A percentile compares a stretch with the other conserved stretches of the same genome.
Conservation (phyloP, 768 basidiomycete species). For the Macrolepiota fuliginosa region DNA sequence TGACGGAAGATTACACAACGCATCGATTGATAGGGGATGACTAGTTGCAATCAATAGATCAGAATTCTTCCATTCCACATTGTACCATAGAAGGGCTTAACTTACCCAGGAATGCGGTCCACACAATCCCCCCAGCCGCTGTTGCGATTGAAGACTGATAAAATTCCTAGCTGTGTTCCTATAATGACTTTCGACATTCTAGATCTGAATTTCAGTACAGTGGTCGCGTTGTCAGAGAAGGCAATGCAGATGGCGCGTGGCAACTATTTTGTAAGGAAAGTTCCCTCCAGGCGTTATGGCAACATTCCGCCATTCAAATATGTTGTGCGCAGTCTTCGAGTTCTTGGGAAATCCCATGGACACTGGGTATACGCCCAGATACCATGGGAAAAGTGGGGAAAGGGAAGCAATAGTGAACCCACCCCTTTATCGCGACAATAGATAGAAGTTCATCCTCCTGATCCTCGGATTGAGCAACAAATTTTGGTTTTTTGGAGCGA, state of each 20-base stretch:
- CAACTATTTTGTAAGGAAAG: background rate
- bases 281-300: background rate
- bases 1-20: constrained; percentile 71
- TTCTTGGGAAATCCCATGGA: background rate
- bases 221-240: background rate
- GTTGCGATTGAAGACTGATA: constrained; percentile 85
- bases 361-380: background rate
- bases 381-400: background rate
- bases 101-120: constrained; percentile 83
- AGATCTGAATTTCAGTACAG: constrained; percentile 13
- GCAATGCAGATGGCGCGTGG: background rate
- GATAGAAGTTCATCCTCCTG: constrained; percentile 95
- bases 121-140: constrained; percentile 93
- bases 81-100: constrained; percentile 9
- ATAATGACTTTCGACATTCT: constrained; percentile 83
- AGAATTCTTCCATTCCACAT: constrained; percentile 1
- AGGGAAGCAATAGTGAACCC: constrained; percentile 22
- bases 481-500: constrained; percentile 74
- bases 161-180: constrained; percentile 85
- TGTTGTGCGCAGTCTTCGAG: background rate
- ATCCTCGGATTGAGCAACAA: constrained; percentile 86
- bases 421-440: constrained; percentile 83
- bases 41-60: constrained; percentile 35
- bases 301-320: background rate
- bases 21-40: constrained; percentile 89